Evolutionary conservation across 805 yeast genomes (phyloP), one percentile per base, ranked within the genome.

Genomic region (Ogataea angusta): DNA sequence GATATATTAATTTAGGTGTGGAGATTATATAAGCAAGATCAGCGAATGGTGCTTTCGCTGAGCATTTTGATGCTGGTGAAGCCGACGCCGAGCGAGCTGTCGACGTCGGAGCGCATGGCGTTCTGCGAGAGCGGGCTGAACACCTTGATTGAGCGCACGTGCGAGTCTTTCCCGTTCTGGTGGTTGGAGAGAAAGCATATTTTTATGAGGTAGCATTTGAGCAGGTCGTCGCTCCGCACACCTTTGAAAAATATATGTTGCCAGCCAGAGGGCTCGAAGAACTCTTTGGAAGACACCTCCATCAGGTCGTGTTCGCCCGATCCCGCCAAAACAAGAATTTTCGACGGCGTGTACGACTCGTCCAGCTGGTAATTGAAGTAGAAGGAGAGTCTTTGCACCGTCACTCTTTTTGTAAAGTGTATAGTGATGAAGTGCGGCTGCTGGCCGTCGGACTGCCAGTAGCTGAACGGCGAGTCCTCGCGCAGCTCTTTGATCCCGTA

Each of bases 111-210:
- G 25, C 48, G 42, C 43, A 58, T 45, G 5, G 55, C 48, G 29
- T 44, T 59, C 9, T 54, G 51, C 36, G 62, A 55, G 13, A 56
- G 51, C 5, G 73, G 73, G 7, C 76, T 66, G 60, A 79, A 67
- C 53, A 86, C 60, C 68, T 78, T 77, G 13, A 90, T 69, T 0
- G 89, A 83, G 34, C 99, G 64, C 9, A 93, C 68, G 59, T 89
- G 98, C 1, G 96, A 82, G 60, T 93, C 99, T 56, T 91, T 93
- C 33, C 99, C 99, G 56, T 87, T 89, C 57, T 90, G 97, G 53
- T 88, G 96, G 53, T 95, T 93, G 1, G 85, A 75, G 7, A 76
- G 57, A 5, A 88, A 70, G n/a, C 73, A 57, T 12, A 89, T 50
- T 45, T 85, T 74, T 10, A 88, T 63, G 47, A 80, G 65, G 52